These are phyloP conservation scores for Phyllosticta capitalensis DNA, from an alignment of 2,329 filamentous ascomycete genomes.

Conservation along the genomic window DNA sequence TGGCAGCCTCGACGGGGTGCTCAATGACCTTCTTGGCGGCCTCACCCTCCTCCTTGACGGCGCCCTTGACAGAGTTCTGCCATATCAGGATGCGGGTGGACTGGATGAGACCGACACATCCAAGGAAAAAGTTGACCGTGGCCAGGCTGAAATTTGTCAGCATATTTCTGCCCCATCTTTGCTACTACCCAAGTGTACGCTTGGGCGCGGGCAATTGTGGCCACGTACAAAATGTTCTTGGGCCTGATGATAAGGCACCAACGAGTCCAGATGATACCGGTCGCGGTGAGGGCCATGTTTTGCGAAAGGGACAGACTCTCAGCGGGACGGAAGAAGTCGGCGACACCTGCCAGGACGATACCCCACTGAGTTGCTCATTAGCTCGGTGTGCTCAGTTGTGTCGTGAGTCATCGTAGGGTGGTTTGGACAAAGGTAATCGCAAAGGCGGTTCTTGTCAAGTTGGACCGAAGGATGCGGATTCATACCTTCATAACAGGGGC, in stretches of 20 bases:
- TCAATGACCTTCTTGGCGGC: constrained; percentile 25
- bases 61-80: constrained; percentile 51
- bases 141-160: constrained; percentile 54
- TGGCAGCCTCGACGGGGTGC: constrained; percentile 23
- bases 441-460: neutral
- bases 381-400: neutral
- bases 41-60: constrained; percentile 29
- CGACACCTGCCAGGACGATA: constrained; percentile 82
- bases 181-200: neutral
- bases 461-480: constrained; percentile 4
- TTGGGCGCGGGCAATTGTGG: neutral
- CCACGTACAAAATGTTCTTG: constrained; percentile 71
- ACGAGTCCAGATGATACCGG: constrained; percentile 92
- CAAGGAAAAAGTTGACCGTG: constrained; percentile 97
- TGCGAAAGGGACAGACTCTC: constrained; percentile 89
- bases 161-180: neutral
- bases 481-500: constrained; percentile 83
- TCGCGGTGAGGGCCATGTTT: constrained; percentile 81
- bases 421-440: neutral
- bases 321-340: constrained; percentile 83
- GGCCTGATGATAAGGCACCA: constrained; percentile 98
- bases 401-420: neutral
- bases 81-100: constrained; percentile 64
- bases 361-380: constrained; percentile 56
- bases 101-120: constrained; percentile 76